Conservation (phyloP, 2,329 filamentous ascomycete species). For the Penicillium sp. region DNA sequence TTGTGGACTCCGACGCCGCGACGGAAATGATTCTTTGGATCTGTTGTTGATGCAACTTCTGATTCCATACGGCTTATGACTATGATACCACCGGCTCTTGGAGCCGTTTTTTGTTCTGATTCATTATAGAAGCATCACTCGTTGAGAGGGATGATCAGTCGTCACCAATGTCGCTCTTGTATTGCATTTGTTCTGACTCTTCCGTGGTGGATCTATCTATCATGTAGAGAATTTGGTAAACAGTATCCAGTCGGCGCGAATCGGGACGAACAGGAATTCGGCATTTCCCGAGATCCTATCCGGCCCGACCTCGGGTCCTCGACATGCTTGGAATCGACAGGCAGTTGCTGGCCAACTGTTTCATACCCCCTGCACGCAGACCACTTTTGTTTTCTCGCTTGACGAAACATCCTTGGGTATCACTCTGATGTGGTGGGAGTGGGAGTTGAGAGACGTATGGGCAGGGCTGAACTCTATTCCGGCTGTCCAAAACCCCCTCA, state of each 20-base stretch:
- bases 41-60: not conserved
- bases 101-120: slow-evolving; percentile 1
- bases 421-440: no score
- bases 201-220: no score
- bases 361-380: no score
- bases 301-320: slow-evolving; percentile 15
- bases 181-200: no score
- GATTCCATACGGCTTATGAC: slow-evolving; percentile 9
- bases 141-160: no score
- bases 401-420: no score
- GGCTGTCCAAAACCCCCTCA: not conserved
- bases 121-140: no score
- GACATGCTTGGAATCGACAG: no score
- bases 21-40: slow-evolving; percentile 12
- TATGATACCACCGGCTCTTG: slow-evolving; percentile 16
- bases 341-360: no score
- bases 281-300: slow-evolving; percentile 15
- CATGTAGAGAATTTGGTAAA: no score
- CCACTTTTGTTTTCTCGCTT: no score
- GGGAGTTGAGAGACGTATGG: not conserved
- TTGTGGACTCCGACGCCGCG: slow-evolving; percentile 23
- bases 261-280: slow-evolving; percentile 21
- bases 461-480: slow-evolving; percentile 1
- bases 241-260: not conserved
- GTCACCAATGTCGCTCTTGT: no score